These are phyloP conservation scores for Dactylellina haptotyla DNA, from an alignment of 2,329 filamentous ascomycete species.

Conservation along the genomic window DNA sequence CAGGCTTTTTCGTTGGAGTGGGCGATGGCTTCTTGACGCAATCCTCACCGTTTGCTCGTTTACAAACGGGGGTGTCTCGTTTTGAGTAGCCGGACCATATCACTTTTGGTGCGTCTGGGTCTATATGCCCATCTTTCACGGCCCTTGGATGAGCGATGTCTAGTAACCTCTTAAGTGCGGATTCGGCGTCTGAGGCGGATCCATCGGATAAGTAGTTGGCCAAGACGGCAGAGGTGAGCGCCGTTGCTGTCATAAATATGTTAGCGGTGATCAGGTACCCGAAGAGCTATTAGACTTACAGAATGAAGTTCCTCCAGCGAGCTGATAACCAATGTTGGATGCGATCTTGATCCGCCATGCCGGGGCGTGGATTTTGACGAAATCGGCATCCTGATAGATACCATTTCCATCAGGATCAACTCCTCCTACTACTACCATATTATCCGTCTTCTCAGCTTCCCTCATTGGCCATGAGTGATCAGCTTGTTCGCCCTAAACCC, in stretches of 20 bases:
- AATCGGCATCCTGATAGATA: conserved; percentile 23
- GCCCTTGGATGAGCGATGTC: conserved; percentile 4
- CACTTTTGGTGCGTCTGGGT: conserved; percentile 15
- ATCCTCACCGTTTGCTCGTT: background rate
- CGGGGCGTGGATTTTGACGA: conserved; percentile 33
- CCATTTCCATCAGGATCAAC: conserved; percentile 23
- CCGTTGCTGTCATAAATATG: conserved; percentile 17
- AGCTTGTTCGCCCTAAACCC: conserved; percentile 1
- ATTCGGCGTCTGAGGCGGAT: background rate
- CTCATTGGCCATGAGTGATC: conserved; percentile 23
- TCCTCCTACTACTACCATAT: conserved; percentile 35
- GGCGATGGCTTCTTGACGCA: background rate
- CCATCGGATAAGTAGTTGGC: conserved; percentile 23
- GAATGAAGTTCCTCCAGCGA: conserved; percentile 33
- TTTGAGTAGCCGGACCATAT: conserved; percentile 13
- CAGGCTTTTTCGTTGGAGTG: background rate
- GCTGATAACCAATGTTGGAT: conserved; percentile 43
- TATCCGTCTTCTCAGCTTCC: background rate
- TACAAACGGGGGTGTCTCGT: background rate
- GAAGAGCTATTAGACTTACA: conserved; percentile 25
- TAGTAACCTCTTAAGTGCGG: background rate
- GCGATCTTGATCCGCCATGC: conserved; percentile 33
- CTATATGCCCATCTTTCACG: too few relatives aligned
- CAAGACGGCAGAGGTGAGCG: conserved; percentile 18
- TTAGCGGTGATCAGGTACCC: too few relatives aligned